Evolutionary conservation across 495 filamentous ascomycete genomes (phyloP).

Genomic region (Podospora australis): DNA sequence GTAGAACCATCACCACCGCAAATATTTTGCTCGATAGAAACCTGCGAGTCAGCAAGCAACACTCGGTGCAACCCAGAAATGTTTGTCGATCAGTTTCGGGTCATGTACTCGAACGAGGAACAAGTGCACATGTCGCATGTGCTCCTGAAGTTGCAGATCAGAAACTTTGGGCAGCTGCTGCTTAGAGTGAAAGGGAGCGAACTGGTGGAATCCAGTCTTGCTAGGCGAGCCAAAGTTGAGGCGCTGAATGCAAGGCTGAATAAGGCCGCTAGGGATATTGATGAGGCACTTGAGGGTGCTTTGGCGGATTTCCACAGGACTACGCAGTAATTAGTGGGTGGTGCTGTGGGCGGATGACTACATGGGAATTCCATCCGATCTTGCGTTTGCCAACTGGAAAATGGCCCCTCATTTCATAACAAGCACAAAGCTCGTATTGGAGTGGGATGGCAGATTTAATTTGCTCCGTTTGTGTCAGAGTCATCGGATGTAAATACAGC

Average conservation of each 20-base stretch:
- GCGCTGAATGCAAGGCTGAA: slow-evolving; percentile 1
- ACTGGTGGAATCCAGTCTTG: neutral
- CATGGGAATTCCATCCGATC: no score
- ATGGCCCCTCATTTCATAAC: no score
- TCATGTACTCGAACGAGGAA: slow-evolving; percentile 10
- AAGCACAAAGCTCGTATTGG: no score
- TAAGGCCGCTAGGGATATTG: neutral
- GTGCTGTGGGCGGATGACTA: no score
- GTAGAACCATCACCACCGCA: neutral
- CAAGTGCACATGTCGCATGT: slow-evolving; percentile 11
- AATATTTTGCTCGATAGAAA: neutral
- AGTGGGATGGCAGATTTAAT: no score
- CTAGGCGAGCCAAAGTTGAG: slow-evolving; percentile 5
- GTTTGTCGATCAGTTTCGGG: slow-evolving; percentile 10
- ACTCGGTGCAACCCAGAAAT: slow-evolving; percentile 6
- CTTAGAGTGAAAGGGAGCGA: neutral
- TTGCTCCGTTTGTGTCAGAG: no score
- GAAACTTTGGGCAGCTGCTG: slow-evolving; percentile 7
- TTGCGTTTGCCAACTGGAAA: no score
- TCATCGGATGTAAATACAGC: no score
- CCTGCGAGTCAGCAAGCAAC: neutral
- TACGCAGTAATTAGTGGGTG: no score
- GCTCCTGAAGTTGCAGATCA: slow-evolving; percentile 7
- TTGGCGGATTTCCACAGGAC: no score
- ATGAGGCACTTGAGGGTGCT: neutral